Evolutionary conservation across 441 rosid species (phyloP), one percentile per base, ranked within the genome.

Genomic region (Croton setiger): DNA sequence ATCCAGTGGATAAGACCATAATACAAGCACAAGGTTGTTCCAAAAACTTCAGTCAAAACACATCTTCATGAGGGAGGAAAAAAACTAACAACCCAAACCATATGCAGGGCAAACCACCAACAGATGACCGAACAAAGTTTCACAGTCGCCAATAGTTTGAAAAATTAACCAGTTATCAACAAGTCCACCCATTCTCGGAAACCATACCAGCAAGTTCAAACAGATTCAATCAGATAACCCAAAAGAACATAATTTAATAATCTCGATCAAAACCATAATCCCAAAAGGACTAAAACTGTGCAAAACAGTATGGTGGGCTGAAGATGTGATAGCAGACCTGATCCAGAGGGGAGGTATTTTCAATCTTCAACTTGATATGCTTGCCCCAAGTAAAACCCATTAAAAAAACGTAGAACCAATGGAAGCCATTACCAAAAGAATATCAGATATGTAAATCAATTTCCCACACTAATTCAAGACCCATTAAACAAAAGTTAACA

Each of bases 1-100:
- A 37, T 66, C 79, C 76, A 71, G 71, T 53, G 76, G 13, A 58
- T 72, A 74, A 57, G 57, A 67, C 56, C 79, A 68, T 31, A 64
- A 54, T 56, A 67, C 74, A 72, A 64, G 54, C 4, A 70, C 21
- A 73, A 68, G 60, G 51, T 60, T 52, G 68, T 51, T 43, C 74
- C 78, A 53, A 61, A 43, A 77, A 66, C 67, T 54, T 47, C 73
- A 64, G 65, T 66, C 52, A 57, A 54, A 74, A 60, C 57, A 52
- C 43, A 5, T 65, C 80, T 64, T 70, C 71, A 43, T 54, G 21
- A 63, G 64, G 67, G 31, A 18, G 21, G 72, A 69, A 67, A 41
- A 23, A 13, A 31, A 44, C 43, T 57, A 72, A 69, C 53, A 68
- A 54, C 41, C 60, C 52, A 63, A 66, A 45, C 57, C 62, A 44